Base-by-base conservation (phyloP, 768 basidiomycete species). In the Heimioporus sp. region DNA sequence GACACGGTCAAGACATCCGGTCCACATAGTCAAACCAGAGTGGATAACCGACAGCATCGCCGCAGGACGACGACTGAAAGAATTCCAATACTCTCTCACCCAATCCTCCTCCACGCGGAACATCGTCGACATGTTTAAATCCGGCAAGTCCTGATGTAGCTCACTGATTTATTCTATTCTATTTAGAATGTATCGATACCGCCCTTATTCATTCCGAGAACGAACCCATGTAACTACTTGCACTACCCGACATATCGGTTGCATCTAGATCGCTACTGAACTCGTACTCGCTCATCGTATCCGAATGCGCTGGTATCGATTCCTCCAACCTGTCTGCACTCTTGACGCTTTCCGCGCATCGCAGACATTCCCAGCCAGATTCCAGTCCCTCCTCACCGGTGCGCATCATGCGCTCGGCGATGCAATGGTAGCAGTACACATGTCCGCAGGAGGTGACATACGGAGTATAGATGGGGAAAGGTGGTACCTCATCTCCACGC, bases 401-500 rank as follows among this genome's bases (percentile, higher is more conserved):
- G 34, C 80, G 83, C 62, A 91, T 78, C 74, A 98, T 80, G 54
- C 85, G 83, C 63, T 90, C 89, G 13, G 91, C 81, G 38, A 98
- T 77, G 70, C 97, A 99, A 60, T 87, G 86, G 68, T 98, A 99
- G 71, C 97, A 98, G 72, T 95, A 99, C 13, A 81, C 67, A 64
- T 97, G 92, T 8, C 83, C 86, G 55, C 90, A 94, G 30, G 86
- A 85, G 32, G 92, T 84, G 45, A 87, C 71, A 64, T 96, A 98
- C 0, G 95, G 86, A 40, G 83, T 87, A 62, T 87, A 78, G 55
- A 96, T 81, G 3, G 91, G 87, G 61, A 83, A 75, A 5, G 83
- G 79, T 20, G 80, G 76, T 48, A 76, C 76, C 20, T 69, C 69
- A 34, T 56, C 64, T 32, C 51, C 50, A 34, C 64, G 48, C 2